Conservation (phyloP, 768 basidiomycete species). For the Suillus subalutaceus region DNA sequence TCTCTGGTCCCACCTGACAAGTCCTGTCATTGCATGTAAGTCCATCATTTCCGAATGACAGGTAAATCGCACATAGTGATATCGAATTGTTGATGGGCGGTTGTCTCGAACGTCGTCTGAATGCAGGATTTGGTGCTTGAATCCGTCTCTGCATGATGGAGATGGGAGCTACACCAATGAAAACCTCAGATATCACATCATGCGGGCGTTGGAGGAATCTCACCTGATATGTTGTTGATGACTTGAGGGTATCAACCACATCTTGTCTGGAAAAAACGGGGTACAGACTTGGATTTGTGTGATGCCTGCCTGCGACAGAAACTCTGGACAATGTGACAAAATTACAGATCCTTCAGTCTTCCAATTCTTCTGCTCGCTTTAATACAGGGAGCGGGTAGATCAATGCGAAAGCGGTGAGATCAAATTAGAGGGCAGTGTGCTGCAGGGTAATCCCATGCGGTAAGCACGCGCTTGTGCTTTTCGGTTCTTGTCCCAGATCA, state of each 20-base stretch:
- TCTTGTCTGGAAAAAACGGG: neutral
- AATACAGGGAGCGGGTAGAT: neutral
- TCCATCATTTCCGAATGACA: too few relatives aligned
- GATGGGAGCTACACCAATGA: neutral
- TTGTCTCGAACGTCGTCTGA: neutral
- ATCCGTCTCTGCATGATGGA: slow-evolving; percentile 1
- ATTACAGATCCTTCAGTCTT: too few relatives aligned
- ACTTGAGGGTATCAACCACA: neutral
- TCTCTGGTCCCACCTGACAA: neutral
- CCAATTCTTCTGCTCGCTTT: neutral
- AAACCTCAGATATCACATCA: neutral
- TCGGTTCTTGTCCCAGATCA: neutral
- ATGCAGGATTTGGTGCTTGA: neutral
- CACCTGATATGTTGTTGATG: neutral
- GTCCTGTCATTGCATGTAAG: neutral
- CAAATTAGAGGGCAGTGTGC: neutral
- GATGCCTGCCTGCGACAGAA: neutral
- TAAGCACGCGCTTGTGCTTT: neutral
- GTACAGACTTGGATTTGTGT: neutral
- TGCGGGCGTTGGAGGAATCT: neutral
- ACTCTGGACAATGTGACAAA: neutral
- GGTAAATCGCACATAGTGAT: neutral
- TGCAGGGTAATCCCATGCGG: neutral
- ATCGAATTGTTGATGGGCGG: neutral
- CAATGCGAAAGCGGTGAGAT: neutral